Evolutionary conservation across 1,139 yeast species (phyloP).

Genomic region (Zygosaccharomyces pseudobailii): DNA sequence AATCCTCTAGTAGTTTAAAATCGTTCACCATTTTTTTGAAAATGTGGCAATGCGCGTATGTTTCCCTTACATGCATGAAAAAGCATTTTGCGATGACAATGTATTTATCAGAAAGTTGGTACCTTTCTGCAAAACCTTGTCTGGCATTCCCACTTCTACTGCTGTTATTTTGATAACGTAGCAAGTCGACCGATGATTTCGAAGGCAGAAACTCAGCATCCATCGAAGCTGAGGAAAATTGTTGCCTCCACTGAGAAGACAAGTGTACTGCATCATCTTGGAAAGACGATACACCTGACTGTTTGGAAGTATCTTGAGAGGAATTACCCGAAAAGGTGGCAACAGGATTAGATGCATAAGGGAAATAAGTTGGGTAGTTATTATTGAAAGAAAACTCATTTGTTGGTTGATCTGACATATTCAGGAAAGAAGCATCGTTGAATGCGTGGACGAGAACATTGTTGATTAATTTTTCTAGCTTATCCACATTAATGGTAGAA

Average conservation of each 20-base stretch:
- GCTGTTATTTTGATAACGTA: slow-evolving; percentile 13
- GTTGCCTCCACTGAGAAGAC: neutral
- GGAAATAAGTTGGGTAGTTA: slow-evolving; percentile 11
- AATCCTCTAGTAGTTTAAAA: slow-evolving; percentile 21
- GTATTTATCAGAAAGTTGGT: slow-evolving; percentile 31
- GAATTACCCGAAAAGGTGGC: neutral
- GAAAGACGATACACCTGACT: neutral
- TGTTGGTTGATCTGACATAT: slow-evolving; percentile 24
- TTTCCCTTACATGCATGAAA: slow-evolving; percentile 23
- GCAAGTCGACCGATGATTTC: slow-evolving; percentile 21
- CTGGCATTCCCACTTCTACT: slow-evolving; percentile 3
- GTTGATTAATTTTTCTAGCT: slow-evolving; percentile 28
- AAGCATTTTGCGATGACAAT: slow-evolving; percentile 29
- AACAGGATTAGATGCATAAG: slow-evolving; percentile 2
- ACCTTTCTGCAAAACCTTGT: slow-evolving; percentile 30
- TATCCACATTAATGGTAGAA: slow-evolving; percentile 18
- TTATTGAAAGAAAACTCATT: slow-evolving; percentile 20
- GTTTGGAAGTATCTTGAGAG: neutral
- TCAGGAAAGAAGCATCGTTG: slow-evolving; percentile 31
- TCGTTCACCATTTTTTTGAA: slow-evolving; percentile 27
- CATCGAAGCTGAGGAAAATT: neutral
- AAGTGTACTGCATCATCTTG: neutral
- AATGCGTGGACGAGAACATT: slow-evolving; percentile 31
- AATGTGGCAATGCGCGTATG: slow-evolving; percentile 27
- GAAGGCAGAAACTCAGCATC: slow-evolving; percentile 14